Conservation (phyloP, 1,284 basidiomycete genomes). For the Boletus sp. region DNA sequence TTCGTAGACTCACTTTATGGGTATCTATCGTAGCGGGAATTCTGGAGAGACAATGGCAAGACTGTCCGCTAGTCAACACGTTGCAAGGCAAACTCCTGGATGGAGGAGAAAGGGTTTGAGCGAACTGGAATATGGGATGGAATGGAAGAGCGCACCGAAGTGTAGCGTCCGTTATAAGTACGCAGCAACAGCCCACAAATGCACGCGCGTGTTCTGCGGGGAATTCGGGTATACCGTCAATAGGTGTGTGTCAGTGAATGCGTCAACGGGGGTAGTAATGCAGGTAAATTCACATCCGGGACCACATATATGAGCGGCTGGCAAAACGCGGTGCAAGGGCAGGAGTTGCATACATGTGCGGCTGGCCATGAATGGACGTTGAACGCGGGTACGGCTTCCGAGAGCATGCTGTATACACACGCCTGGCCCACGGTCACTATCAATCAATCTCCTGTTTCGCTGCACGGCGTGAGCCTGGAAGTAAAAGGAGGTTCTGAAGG, state of each 20-base stretch:
- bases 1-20: constrained; percentile 13
- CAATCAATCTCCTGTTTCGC: neutral
- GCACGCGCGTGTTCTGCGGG: constrained; percentile 16
- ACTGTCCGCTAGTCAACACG: constrained; percentile 2
- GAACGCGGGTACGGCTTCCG: constrained; percentile 3
- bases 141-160: constrained; percentile 11
- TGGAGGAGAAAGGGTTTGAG: neutral
- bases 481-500: neutral
- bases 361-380: constrained; percentile 13
- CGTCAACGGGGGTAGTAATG: constrained; percentile 10
- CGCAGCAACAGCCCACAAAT: constrained; percentile 10
- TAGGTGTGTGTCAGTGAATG: constrained; percentile 13
- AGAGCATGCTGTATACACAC: constrained; percentile 19
- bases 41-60: neutral
- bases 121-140: constrained; percentile 8
- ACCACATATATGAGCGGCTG: constrained; percentile 13
- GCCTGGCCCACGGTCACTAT: neutral
- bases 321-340: constrained; percentile 17
- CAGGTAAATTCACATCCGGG: constrained; percentile 7
- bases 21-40: constrained; percentile 1
- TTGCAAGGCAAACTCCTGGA: neutral
- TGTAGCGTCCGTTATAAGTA: constrained; percentile 27
- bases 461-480: neutral
- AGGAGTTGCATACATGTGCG: constrained; percentile 20
- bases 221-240: constrained; percentile 9